Conservation (phyloP, 2,329 filamentous ascomycete genomes). For the Sarocladiaceae sp. region DNA sequence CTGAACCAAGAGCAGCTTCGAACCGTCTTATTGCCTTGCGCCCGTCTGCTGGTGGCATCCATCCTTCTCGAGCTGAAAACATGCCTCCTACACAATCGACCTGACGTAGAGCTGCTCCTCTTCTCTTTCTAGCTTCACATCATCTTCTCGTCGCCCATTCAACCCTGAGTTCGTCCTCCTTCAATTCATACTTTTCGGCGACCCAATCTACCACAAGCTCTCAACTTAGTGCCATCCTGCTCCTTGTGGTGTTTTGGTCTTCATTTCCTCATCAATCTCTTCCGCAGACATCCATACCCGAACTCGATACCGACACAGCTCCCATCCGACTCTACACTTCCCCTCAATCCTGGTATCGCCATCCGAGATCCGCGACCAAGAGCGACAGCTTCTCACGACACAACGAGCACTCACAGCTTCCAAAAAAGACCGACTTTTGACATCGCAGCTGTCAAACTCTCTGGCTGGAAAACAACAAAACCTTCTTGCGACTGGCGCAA, state of each 20-base stretch:
- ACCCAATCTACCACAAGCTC: too few species aligned
- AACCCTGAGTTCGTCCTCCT: background rate
- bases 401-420: background rate
- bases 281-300: background rate
- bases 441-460: background rate
- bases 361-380: background rate
- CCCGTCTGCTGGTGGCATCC: constrained; percentile 3
- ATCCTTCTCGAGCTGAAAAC: constrained; percentile 4
- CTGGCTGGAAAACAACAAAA: background rate
- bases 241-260: background rate
- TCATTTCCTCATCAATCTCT: background rate
- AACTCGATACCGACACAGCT: background rate
- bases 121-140: background rate
- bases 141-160: background rate
- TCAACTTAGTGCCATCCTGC: too few species aligned
- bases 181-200: background rate
- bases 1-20: constrained; percentile 6
- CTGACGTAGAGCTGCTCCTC: constrained; percentile 9
- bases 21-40: background rate
- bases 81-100: background rate
- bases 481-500: background rate
- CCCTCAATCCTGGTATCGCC: background rate
- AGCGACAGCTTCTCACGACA: too few species aligned
- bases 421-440: background rate
- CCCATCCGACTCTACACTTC: background rate